These are phyloP conservation scores for Thielaviopsis euricoi DNA, from an alignment of 2,329 filamentous ascomycete species.

Conservation along the genomic window DNA sequence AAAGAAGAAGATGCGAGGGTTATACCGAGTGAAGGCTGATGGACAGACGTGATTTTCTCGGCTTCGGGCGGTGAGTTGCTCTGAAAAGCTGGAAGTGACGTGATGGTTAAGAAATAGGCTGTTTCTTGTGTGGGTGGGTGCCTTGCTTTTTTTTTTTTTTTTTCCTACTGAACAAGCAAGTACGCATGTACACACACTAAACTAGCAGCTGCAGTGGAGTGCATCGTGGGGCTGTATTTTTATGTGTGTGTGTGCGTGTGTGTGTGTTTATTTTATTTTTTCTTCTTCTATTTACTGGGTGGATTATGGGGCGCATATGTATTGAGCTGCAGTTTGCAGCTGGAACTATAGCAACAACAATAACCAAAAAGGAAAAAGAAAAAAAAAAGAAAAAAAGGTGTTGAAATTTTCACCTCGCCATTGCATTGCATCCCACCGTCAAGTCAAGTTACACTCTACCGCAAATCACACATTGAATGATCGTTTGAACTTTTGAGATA, in stretches of 20 bases:
- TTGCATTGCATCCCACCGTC: not conserved
- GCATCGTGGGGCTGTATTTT: not conserved
- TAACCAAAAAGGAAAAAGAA: too few relatives aligned
- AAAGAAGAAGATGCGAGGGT: too few relatives aligned
- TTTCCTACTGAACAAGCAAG: too few relatives aligned
- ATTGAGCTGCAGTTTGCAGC: not conserved
- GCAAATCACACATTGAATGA: not conserved
- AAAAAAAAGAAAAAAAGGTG: not conserved
- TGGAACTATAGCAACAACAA: too few relatives aligned
- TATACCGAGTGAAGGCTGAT: too few relatives aligned
- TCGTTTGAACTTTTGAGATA: not conserved
- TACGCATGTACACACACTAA: too few relatives aligned
- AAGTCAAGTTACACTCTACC: not conserved
- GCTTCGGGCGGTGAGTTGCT: too few relatives aligned
- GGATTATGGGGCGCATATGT: not conserved
- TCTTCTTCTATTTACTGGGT: not conserved
- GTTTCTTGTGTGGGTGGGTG: not conserved
- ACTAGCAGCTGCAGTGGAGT: not conserved
- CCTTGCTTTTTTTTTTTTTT: too few relatives aligned
- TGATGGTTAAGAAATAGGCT: not conserved
- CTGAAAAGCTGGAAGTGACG: not conserved
- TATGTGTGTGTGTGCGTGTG: too few relatives aligned
- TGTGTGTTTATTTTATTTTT: not conserved
- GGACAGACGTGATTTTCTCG: not conserved
- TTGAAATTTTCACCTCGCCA: not conserved